These are phyloP conservation scores for Colletotrichum sp. DNA, from an alignment of 2,329 filamentous ascomycete genomes.

Conservation along the genomic window DNA sequence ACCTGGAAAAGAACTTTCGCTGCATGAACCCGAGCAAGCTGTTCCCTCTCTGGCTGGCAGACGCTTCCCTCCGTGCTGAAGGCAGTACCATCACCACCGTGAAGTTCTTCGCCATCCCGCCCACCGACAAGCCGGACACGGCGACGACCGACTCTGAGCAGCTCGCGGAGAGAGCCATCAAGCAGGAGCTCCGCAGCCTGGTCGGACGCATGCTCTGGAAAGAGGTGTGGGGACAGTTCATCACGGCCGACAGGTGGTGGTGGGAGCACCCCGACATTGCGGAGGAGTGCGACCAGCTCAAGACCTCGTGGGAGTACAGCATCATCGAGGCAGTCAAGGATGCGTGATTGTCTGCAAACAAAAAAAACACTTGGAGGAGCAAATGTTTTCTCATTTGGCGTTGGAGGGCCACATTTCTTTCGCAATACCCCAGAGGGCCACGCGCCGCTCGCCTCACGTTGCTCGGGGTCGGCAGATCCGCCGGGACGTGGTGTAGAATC, in stretches of 20 bases:
- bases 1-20: constrained; percentile 62
- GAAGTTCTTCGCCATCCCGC: constrained; percentile 53
- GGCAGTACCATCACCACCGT: constrained; percentile 53
- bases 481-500: background rate
- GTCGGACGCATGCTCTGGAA: constrained; percentile 65
- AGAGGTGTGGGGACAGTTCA: constrained; percentile 62
- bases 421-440: constrained; percentile 1
- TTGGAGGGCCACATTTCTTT: constrained; percentile 19
- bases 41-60: constrained; percentile 64
- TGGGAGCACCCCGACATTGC: constrained; percentile 63
- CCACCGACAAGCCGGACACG: constrained; percentile 29
- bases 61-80: constrained; percentile 55
- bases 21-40: constrained; percentile 64
- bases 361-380: background rate
- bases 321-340: constrained; percentile 61
- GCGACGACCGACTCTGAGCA: constrained; percentile 22
- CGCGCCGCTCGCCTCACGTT: background rate
- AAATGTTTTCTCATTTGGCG: background rate
- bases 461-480: background rate
- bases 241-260: constrained; percentile 61
- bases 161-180: constrained; percentile 35
- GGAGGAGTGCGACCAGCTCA: constrained; percentile 58
- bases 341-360: constrained; percentile 1
- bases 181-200: constrained; percentile 54
- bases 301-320: constrained; percentile 65